Base-by-base conservation (phyloP, 1,139 yeast genomes). In the Scheffersomyces segobiensis region DNA sequence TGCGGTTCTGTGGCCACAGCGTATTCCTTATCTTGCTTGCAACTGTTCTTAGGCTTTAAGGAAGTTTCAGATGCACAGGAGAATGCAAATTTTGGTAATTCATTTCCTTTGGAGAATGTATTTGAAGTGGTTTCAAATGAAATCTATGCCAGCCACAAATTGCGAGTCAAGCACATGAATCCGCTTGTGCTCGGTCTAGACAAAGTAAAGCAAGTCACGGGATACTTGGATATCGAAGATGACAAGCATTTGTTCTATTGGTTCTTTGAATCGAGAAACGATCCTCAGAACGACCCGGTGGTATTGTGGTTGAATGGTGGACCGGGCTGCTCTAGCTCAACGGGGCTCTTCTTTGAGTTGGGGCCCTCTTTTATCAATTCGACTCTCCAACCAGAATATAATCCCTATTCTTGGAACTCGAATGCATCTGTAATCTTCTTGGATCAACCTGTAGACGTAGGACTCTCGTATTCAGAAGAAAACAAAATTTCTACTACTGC, bases 401-500 rank as follows among this genome's bases (percentile, higher is more conserved):
- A 79, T 65, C 82, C 82, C 20, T 63, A 73, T 65, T 67, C 80
- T 48, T 79, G 83, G 83, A 79, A 79, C 63, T 69, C 67, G 62
- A 79, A 79, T 64, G 83, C 83, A 26, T 73, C 81, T 7, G 80
- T 79, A 52, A 78, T 79, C 56, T 79, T 75, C 67, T 76, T 79
- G 66, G 83, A 79, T 64, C 83, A 79, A 63, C 83, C 83, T n/a
- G 78, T 79, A 47, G 76, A 77, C 60, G 82, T 78, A 48, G 71
- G 71, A 17, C 62, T 62, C 70, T 88, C 95, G 2, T 87, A 87
- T 69, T 83, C 89, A 47, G 81, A 80, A 18, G 52, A 54, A 10
- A 55, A 56, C 18, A 75, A 76, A 24, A 86, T 89, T 46, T 75
- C 82, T 42, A 80, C 83, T 63, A 87, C 93, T 52, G 85, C 83